Conservation (phyloP, 2,329 filamentous ascomycete species). For the Sclerotinia trifoliorum region DNA sequence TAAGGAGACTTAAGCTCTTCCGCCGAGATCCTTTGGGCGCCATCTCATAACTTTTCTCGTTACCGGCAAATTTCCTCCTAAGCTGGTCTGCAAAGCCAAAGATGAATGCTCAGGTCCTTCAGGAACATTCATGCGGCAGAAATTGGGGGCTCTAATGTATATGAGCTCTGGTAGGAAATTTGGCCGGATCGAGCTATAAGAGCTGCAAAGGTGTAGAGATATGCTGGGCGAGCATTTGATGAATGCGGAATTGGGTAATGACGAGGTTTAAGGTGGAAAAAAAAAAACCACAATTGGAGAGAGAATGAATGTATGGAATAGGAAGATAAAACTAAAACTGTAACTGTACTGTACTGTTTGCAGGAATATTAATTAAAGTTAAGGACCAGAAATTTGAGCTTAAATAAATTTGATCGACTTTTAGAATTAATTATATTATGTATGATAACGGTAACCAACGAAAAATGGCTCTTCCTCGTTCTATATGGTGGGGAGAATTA, state of each 20-base stretch:
- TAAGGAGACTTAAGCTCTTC: constrained; percentile 38
- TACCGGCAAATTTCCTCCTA: constrained; percentile 14
- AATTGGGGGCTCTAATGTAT: constrained; percentile 14
- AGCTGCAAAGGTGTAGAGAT: constrained; percentile 17
- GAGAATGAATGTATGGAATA: constrained; percentile 18
- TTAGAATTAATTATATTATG: constrained; percentile 2
- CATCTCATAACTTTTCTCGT: constrained; percentile 31
- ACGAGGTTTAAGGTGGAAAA: constrained; percentile 3
- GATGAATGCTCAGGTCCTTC: constrained; percentile 3
- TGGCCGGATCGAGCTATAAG: constrained; percentile 19
- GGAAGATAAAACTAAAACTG: neutral
- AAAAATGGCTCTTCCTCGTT: neutral
- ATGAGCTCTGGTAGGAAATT: constrained; percentile 8
- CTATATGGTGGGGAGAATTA: constrained; percentile 1
- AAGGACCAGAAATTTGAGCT: constrained; percentile 16
- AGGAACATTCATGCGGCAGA: constrained; percentile 22
- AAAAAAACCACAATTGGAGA: constrained; percentile 11
- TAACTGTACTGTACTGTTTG: constrained; percentile 13
- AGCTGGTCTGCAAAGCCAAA: constrained; percentile 21
- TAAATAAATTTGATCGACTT: constrained; percentile 12
- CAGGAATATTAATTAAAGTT: constrained; percentile 23
- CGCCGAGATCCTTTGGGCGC: constrained; percentile 34
- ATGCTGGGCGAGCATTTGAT: constrained; percentile 19
- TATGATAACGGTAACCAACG: constrained; percentile 15
- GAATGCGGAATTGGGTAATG: constrained; percentile 8